Evolutionary conservation across 257 asterid species (phyloP), one percentile per base, ranked within the genome.

Genomic region (Solanum gandarillasii): DNA sequence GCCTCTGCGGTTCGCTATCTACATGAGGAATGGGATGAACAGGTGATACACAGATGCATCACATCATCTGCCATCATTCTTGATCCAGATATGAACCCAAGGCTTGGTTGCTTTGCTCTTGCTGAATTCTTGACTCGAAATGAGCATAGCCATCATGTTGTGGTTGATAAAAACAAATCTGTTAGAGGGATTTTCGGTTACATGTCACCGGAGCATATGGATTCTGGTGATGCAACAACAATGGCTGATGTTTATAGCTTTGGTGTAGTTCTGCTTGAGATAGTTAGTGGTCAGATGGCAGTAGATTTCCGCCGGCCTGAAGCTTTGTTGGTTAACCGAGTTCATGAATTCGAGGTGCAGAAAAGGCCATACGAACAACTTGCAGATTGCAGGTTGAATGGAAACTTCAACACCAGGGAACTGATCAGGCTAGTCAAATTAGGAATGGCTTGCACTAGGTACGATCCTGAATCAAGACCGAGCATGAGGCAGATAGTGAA

Each of bases 21-120:
- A 74, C 99, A 97, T 5, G 99, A 97, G 90, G 99, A 95, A 71
- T 97, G 99, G 99, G 98, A 97, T n/a, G 99, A 97, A 89, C 97
- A 94, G 73, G 99, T 97, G 13, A 96, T 97, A 41, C 99, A 97
- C 83, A 87, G 97, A 85, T 95, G 93, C 65, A 97, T 97, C 85
- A 97, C 99, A 18, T 95, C 99, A 6, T 97, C 99, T 2, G 98
- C 99, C 7, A 83, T 97, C 32, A 86, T 91, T 74, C 90, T 97
- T 3, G 99, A 95, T 79, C 93, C 88, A 5, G 99, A 95, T 87
- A 91, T 90, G 95, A 97, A 91, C 89, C 99, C 99, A 1, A 92
- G 98, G 88, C 98, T 97, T 18, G 98, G 99, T 4, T 94, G 94
- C 1, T 97, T 97, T 70, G 97, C 99, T 3, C 96, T 97, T 0